Evolutionary conservation across 2,329 filamentous ascomycete genomes (phyloP).

Genomic region (Penicillium rolfsii): DNA sequence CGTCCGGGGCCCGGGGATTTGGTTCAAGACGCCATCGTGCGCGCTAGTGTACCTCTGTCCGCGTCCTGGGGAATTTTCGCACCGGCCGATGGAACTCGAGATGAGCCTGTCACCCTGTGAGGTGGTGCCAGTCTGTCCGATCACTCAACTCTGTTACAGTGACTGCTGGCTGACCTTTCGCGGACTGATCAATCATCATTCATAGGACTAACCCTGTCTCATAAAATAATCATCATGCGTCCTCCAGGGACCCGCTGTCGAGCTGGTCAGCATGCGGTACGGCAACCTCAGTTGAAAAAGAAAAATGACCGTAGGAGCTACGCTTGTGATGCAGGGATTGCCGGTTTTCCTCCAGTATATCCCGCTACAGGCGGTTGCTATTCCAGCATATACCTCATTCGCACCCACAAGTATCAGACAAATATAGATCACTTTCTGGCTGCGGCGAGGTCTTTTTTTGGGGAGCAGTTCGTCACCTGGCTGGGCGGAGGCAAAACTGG

Average conservation of each 20-base stretch:
- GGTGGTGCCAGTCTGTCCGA: background rate
- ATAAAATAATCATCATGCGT: background rate
- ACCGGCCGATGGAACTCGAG: background rate
- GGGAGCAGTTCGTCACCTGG: constrained; percentile 6
- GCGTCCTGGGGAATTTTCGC: constrained; percentile 11
- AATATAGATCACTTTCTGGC: background rate
- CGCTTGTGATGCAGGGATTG: background rate
- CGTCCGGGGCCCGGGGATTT: background rate
- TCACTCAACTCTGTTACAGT: background rate
- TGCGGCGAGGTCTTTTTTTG: constrained; percentile 9
- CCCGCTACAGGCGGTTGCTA: background rate
- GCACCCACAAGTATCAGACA: background rate
- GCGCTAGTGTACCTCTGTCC: constrained; percentile 5
- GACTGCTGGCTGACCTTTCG: no score
- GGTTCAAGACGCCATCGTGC: constrained; percentile 8
- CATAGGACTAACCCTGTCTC: background rate
- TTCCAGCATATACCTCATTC: background rate
- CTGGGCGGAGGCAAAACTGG: constrained; percentile 6
- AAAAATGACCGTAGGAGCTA: background rate
- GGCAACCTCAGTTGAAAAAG: no score
- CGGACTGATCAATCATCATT: background rate
- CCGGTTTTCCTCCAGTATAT: background rate
- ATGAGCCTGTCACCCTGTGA: background rate
- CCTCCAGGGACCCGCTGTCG: background rate
- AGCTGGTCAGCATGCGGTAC: background rate